Evolutionary conservation across 257 asterid species (phyloP).

Genomic region (Echium plantagineum): DNA sequence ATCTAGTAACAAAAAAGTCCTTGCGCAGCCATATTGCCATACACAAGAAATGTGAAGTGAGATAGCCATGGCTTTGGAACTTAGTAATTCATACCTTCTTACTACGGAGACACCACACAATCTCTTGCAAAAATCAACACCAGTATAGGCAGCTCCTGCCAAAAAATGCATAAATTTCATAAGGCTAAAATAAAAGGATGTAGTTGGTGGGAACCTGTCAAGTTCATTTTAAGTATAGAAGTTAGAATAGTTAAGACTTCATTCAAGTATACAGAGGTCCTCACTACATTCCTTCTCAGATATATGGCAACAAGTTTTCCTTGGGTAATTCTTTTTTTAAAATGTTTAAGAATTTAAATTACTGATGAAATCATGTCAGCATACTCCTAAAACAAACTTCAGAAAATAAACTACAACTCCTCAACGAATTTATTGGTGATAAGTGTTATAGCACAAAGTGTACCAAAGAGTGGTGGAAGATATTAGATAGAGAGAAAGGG

Average conservation of each 20-base stretch:
- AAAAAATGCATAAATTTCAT: not conserved
- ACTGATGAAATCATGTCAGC: not conserved
- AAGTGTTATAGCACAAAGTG: no score
- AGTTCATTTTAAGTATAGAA: not conserved
- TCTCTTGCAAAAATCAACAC: constrained; percentile 93
- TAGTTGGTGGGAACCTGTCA: not conserved
- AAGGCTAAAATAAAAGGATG: not conserved
- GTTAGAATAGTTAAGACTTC: not conserved
- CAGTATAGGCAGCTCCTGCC: constrained; percentile 87
- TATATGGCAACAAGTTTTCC: not conserved
- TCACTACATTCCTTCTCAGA: not conserved
- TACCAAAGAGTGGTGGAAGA: no score
- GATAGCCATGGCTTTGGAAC: not conserved
- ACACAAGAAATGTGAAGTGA: no score
- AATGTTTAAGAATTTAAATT: no score
- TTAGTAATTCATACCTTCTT: constrained; percentile 53
- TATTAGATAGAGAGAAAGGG: no score
- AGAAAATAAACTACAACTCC: no score
- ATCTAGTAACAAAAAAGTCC: not conserved
- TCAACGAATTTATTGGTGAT: no score
- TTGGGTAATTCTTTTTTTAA: no score
- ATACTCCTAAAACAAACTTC: no score
- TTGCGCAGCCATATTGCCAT: not conserved
- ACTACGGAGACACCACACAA: constrained; percentile 92
- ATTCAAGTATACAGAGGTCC: not conserved